These are phyloP conservation scores for Didymella segeticola DNA, from an alignment of 2,329 filamentous ascomycete genomes.

Conservation along the genomic window DNA sequence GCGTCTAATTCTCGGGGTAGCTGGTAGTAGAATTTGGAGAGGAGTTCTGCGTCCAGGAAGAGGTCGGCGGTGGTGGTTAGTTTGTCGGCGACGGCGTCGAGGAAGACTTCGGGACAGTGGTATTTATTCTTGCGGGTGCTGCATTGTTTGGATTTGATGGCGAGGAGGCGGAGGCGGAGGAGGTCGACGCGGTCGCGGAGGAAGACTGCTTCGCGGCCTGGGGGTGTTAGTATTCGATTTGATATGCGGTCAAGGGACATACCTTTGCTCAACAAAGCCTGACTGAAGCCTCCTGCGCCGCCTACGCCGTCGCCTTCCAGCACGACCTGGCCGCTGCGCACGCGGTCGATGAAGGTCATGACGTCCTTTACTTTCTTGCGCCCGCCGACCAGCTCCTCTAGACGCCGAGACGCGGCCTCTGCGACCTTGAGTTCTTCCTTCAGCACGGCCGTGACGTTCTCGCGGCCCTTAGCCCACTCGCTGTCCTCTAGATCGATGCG, in stretches of 20 bases:
- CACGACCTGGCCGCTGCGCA: constrained; percentile 81
- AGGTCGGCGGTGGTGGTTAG: constrained; percentile 93
- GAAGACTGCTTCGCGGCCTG: constrained; percentile 92
- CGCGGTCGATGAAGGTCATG: constrained; percentile 87
- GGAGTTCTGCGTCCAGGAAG: constrained; percentile 94
- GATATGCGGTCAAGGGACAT: constrained; percentile 35
- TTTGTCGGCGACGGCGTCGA: constrained; percentile 96
- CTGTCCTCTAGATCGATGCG: constrained; percentile 92
- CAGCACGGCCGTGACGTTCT: constrained; percentile 80
- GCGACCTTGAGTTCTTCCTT: constrained; percentile 87
- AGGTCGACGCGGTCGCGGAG: constrained; percentile 89
- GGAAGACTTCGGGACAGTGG: constrained; percentile 94
- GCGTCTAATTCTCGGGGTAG: constrained; percentile 92
- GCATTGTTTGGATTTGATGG: constrained; percentile 91
- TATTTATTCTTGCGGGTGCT: constrained; percentile 86
- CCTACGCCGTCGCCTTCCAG: constrained; percentile 83
- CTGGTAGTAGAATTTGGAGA: constrained; percentile 93
- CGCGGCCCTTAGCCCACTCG: constrained; percentile 86
- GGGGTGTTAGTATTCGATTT: neutral
- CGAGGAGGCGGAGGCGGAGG: constrained; percentile 86
- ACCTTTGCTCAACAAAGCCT: constrained; percentile 84
- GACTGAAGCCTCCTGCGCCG: constrained; percentile 92
- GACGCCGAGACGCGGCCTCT: constrained; percentile 74
- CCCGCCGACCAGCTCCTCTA: constrained; percentile 81
- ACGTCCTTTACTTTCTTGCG: constrained; percentile 88